Base-by-base conservation (phyloP, 1,139 yeast species). In the Diutina siamensis region DNA sequence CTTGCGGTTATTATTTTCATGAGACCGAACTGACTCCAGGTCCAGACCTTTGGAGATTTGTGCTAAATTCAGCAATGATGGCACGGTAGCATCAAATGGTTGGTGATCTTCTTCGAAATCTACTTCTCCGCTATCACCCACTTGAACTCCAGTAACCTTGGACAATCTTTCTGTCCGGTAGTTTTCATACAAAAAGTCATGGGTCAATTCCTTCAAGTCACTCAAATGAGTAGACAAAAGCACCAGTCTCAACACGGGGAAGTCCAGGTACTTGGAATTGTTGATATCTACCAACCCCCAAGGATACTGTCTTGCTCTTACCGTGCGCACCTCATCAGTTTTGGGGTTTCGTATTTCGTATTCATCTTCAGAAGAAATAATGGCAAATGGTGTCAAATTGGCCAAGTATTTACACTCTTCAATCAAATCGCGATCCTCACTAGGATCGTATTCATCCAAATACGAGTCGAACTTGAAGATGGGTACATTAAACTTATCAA, bases 201-300 rank as follows among this genome's bases (percentile, higher is more conserved):
- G 96, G 20, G 97, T 92, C 59, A 82, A 78, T 58, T 92, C 97
- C 62, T 89, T 86, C 62, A 92, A 76, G 60, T 92, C 98, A 58
- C 85, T 89, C 55, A 92, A 72, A 61, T 92, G 98, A n/a, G 95
- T 80, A 44, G 94, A 92, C 56, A 92, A 75, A 45, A 92, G 64
- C 2, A 92, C 89, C 47, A 88, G 81, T 58, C 89, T 80, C 56
- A 92, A 71, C 21, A 83, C 74, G n/a, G 82, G 74, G 60, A 92
- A 87, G 61, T 92, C 97, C 47, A 94, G 81, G 54, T 81, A 76
- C 48, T 76, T 76, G 19, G 94, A 80, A 59, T 92, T 94, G 57
- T 86, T 89, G 45, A 76, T 71, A 59, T 89, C 94, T 45, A 92
- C 80, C 47, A 78, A 63, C 0, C 97, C 97, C 97, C 98, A 92